Base-by-base conservation (phyloP, 495 filamentous ascomycete genomes). In the Parachaetomium inaequale region DNA sequence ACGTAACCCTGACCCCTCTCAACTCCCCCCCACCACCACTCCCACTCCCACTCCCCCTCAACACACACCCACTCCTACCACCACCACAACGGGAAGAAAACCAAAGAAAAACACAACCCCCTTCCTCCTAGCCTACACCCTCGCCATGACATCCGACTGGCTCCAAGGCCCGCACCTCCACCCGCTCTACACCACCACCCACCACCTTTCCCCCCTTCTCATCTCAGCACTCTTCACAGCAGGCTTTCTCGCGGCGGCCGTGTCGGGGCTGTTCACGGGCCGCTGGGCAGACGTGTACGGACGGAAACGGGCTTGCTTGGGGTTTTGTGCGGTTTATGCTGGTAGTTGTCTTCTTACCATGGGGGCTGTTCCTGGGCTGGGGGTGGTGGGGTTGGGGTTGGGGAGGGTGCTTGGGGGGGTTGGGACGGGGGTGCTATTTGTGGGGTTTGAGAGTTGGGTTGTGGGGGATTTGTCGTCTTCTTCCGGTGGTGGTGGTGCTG, bases 361-460 rank as follows among this genome's bases (percentile, higher is more conserved):
- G 2, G 61, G 73, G 28, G 68, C 75, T 42, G 50, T 63, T 50
- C 5, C 5, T 11, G 62, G 79, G 19, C 3, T 66, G 38, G 61
- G 76, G 3, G 56, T 42, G 38, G 17, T 2, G 21, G 19, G 63
- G 23, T 73, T 86, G 2, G 82, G 80, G 59, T 40, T 68, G 0
- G 83, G 82, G 10, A 67, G 82, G 19, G 69, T 81, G 10, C 71
- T 84, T 17, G 82, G 84, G n/a, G 83, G 84, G 1, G 40, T 85
- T 19, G 75, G 75, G 62, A 81, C 82, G 26, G 82, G 80, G 47
- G 72, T 86, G 29, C 68, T 85, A 56, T 84, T 82, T 65, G 79
- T 72, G 53, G 79, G 78, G 7, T 84, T 84, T 67, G 81, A 86
- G 72, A 80, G 78, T 58, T 85, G 81, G 82, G 81, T 86, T 78